Percentiles rank a stretch among this genome's conserved stretches.
Conservation (phyloP, 495 filamentous ascomycete species). For the Penicillium simplicissimum region DNA sequence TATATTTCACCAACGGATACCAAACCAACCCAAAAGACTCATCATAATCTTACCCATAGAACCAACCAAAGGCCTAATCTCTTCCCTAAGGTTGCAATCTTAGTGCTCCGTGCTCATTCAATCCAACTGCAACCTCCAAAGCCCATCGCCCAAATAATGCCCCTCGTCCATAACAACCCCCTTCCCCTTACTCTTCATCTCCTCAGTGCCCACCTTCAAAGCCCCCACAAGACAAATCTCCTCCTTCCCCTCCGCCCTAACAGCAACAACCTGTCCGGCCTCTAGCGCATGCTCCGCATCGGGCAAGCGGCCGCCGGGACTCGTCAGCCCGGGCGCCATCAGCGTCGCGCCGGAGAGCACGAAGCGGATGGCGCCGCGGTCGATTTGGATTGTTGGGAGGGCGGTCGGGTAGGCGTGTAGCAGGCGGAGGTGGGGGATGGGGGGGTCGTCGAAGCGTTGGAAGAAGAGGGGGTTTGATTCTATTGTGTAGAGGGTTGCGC, state of each 20-base stretch:
- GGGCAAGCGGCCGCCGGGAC: slow-evolving; percentile 74
- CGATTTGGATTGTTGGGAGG: slow-evolving; percentile 62
- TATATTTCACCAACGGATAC: neutral
- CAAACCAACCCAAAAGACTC: neutral
- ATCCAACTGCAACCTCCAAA: slow-evolving; percentile 80
- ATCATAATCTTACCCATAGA: neutral
- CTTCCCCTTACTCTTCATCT: slow-evolving; percentile 90
- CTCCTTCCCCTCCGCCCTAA: slow-evolving; percentile 91
- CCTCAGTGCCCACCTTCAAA: slow-evolving; percentile 84
- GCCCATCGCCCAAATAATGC: slow-evolving; percentile 91
- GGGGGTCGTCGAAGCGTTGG: slow-evolving; percentile 78
- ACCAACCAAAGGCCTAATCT: too few species aligned
- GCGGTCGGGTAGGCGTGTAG: slow-evolving; percentile 62
- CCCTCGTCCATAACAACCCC: slow-evolving; percentile 88
- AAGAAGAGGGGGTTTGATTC: slow-evolving; percentile 78
- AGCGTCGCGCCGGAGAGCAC: slow-evolving; percentile 89
- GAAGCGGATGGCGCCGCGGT: slow-evolving; percentile 95
- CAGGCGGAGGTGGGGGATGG: slow-evolving; percentile 77
- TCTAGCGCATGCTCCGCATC: slow-evolving; percentile 56
- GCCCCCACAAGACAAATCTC: slow-evolving; percentile 86
- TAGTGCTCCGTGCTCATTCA: too few species aligned
- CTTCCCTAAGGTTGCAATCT: too few species aligned
- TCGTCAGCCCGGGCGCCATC: slow-evolving; percentile 92
- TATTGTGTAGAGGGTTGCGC: slow-evolving; percentile 82
- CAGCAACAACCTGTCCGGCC: slow-evolving; percentile 77